Evolutionary conservation across 139 green algal species (phyloP).

Genomic region (Astrephomene gubernaculifera): DNA sequence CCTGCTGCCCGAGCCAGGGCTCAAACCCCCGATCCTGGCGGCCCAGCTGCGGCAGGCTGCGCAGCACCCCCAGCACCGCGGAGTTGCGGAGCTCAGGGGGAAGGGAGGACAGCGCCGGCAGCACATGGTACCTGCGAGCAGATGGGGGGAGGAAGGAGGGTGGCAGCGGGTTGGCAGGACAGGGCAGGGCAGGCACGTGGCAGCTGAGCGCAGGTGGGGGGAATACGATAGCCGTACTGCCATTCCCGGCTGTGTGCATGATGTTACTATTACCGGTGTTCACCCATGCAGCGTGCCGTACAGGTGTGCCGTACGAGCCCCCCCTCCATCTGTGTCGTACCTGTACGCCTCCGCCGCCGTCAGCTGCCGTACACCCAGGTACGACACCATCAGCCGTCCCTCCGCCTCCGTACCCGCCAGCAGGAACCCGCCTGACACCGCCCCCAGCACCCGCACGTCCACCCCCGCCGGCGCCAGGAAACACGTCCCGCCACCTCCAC

Average conservation of each 20-base stretch:
- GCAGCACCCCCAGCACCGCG: conserved; percentile 40
- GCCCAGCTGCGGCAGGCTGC: conserved; percentile 39
- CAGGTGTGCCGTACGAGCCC: too few relatives aligned
- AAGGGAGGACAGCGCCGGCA: conserved; percentile 30
- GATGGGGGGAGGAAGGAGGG: neutral
- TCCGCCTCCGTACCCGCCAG: conserved; percentile 11
- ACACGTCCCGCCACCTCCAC: neutral
- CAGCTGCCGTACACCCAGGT: conserved; percentile 54
- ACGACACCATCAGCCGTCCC: conserved; percentile 21
- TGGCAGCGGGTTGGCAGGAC: too few relatives aligned
- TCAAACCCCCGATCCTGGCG: conserved; percentile 50
- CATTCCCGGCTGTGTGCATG: too few relatives aligned
- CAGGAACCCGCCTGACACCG: conserved; percentile 7
- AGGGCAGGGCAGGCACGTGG: too few relatives aligned
- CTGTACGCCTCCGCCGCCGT: conserved; percentile 50
- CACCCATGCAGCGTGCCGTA: neutral
- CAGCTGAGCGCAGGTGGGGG: too few relatives aligned
- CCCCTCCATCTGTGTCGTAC: too few relatives aligned
- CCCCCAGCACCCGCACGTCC: conserved; percentile 22
- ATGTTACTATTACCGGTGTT: too few relatives aligned
- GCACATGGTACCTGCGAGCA: conserved; percentile 13
- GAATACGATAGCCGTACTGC: too few relatives aligned
- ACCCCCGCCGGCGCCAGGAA: conserved; percentile 40
- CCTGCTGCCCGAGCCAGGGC: conserved; percentile 40
- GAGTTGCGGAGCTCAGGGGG: conserved; percentile 32